Evolutionary conservation across 2,329 filamentous ascomycete genomes (phyloP), one percentile per base, ranked within the genome.

Genomic region (Chaetomium olivaceum): DNA sequence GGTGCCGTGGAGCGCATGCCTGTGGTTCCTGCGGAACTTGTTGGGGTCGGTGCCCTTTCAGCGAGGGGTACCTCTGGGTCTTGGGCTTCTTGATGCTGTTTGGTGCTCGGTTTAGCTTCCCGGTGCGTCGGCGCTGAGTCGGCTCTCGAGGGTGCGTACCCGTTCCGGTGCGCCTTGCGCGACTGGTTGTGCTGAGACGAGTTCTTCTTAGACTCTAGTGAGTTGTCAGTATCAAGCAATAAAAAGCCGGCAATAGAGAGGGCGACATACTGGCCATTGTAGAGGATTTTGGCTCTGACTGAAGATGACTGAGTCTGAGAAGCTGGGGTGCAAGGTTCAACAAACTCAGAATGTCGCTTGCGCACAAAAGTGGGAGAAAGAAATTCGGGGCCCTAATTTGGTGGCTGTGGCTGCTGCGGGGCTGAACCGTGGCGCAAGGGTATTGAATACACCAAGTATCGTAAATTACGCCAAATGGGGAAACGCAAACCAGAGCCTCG

Each of bases 11-110:
- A 98, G 93, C 83, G 95, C 95, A 89, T 99, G 94, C 87, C 93
- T 92, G 87, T 99, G 95, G 89, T 99, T 99, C 85, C 95, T 91
- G 83, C 95, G 91, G 89, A 99, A 99, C 90, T 99, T 99, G 81
- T 99, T 99, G 81, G 95, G 93, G 85, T 99, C 95, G 82, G 92
- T 95, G 78, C 95, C 95, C 82, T 97, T 97, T 97, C 79, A 99
- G 90, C 76, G 94, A 98, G 74, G 95, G 95, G 87, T 99, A 99
- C 87, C 95, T 89, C 84, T 93, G 89, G 80, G 95, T 98, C 89
- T 97, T 97, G 74, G 95, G 95, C 91, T 97, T 98, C 91, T 98
- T 98, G 89, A 99, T 99, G 85, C 94, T 97, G 80, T 75, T 70
- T 33, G 16, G 27, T 62, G n/a, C 33, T 61, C 46, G 23, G n/a